phyloP scores from a whole-genome alignment of 192 early-diverging fungal species.

The Coemansia sp. region DNA sequence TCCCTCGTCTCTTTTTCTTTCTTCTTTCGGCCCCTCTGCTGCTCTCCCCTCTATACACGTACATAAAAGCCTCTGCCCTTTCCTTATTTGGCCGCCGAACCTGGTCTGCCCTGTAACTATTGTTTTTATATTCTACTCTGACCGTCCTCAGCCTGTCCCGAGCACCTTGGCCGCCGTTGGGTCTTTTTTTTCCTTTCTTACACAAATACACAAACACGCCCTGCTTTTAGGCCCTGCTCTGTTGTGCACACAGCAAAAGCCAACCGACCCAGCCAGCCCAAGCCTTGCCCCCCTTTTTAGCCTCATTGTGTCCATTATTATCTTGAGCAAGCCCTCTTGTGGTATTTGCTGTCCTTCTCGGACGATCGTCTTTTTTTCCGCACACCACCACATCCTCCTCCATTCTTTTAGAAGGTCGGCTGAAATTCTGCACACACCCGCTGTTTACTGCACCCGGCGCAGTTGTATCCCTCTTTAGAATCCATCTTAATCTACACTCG shows the following conservation, averaged over 20 bases:
- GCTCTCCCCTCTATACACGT: slow-evolving; percentile 5
- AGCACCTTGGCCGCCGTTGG: background rate
- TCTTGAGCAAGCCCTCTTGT: background rate
- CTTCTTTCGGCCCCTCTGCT: background rate
- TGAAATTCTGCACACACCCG: slow-evolving; percentile 5
- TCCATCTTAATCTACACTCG: slow-evolving; percentile 6
- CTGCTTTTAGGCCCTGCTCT: background rate
- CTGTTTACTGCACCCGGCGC: slow-evolving; percentile 11
- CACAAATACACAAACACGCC: background rate
- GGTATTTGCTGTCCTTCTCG: background rate
- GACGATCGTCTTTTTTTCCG: slow-evolving; percentile 9
- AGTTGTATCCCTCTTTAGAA: slow-evolving; percentile 3
- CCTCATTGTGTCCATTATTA: background rate
- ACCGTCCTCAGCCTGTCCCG: background rate
- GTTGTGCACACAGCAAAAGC: background rate
- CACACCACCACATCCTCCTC: background rate
- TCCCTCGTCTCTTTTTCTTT: slow-evolving; percentile 12
- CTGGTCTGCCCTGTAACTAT: slow-evolving; percentile 7
- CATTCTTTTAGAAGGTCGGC: slow-evolving; percentile 3
- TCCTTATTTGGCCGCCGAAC: slow-evolving; percentile 9
- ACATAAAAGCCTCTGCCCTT: slow-evolving; percentile 10
- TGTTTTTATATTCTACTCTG: slow-evolving; percentile 5
- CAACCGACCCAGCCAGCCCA: background rate
- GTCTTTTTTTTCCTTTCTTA: background rate
- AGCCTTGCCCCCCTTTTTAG: too few relatives aligned